A percentile compares a stretch with the other conserved stretches of the same genome.
These are phyloP conservation scores for Ophiosphaerella korrae DNA, from an alignment of 2,329 filamentous ascomycete genomes.

Conservation along the genomic window DNA sequence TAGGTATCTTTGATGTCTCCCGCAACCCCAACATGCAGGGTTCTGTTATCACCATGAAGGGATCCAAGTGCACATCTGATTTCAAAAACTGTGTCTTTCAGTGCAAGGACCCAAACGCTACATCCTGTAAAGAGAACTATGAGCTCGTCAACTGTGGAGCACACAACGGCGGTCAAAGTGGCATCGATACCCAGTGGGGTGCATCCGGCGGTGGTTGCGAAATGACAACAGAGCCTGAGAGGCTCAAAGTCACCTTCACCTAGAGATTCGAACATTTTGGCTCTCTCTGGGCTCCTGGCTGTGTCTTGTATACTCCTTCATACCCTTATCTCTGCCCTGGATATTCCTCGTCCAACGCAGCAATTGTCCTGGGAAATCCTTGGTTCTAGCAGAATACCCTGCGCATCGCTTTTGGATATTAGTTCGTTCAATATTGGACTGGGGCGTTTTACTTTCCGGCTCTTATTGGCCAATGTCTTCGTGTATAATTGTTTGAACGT, in stretches of 20 bases:
- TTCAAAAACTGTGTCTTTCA: slow-evolving; percentile 52
- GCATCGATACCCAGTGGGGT: slow-evolving; percentile 33
- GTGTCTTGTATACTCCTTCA: slow-evolving; percentile 22
- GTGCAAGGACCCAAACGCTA: slow-evolving; percentile 41
- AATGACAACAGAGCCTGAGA: slow-evolving; percentile 33
- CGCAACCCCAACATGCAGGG: slow-evolving; percentile 54
- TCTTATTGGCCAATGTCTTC: slow-evolving; percentile 27
- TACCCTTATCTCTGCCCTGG: slow-evolving; percentile 23
- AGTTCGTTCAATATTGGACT: slow-evolving; percentile 17
- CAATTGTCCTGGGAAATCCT: slow-evolving; percentile 19
- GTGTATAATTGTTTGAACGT: slow-evolving; percentile 35
- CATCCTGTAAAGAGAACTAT: slow-evolving; percentile 48
- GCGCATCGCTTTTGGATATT: slow-evolving; percentile 19
- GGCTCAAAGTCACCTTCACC: slow-evolving; percentile 33
- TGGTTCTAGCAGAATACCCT: slow-evolving; percentile 28
- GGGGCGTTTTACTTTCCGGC: slow-evolving; percentile 15
- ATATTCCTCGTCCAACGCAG: slow-evolving; percentile 17
- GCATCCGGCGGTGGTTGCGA: slow-evolving; percentile 41
- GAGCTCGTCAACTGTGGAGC: slow-evolving; percentile 45
- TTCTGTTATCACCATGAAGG: slow-evolving; percentile 45
- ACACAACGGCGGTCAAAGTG: slow-evolving; percentile 31
- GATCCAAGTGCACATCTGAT: slow-evolving; percentile 49
- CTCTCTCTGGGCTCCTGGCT: slow-evolving; percentile 11
- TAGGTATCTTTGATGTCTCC: slow-evolving; percentile 51
- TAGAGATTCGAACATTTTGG: slow-evolving; percentile 18